These are phyloP conservation scores for Yamadazyma taylorii DNA, from an alignment of 1,139 yeast genomes.

Conservation along the genomic window DNA sequence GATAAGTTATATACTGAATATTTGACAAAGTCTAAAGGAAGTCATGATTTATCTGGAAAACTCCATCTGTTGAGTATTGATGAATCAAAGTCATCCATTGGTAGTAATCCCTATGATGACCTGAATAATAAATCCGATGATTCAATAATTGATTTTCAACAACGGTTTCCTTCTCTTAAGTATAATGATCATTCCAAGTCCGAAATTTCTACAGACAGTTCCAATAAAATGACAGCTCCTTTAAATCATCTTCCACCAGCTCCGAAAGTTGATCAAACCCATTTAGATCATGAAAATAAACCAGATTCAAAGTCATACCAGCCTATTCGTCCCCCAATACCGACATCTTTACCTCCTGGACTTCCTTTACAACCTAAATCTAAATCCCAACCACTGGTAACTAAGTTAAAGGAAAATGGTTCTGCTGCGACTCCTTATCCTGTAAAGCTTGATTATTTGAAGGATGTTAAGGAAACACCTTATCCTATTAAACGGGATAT, in stretches of 20 bases:
- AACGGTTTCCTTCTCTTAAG: constrained; percentile 16
- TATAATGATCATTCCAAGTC: constrained; percentile 1
- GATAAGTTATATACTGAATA: neutral
- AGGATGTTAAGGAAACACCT: constrained; percentile 24
- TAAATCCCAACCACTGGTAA: no score
- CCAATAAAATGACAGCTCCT: neutral
- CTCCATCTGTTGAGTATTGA: constrained; percentile 5
- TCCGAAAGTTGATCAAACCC: neutral
- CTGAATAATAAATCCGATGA: neutral
- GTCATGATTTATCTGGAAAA: constrained; percentile 5
- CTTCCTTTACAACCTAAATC: no score
- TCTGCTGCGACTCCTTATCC: constrained; percentile 17
- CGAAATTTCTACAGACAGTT: neutral
- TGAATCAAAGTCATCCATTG: constrained; percentile 6
- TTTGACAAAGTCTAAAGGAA: constrained; percentile 7
- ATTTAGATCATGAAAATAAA: no score
- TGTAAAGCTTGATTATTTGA: constrained; percentile 8
- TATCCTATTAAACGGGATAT: constrained; percentile 13
- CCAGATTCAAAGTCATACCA: constrained; percentile 4
- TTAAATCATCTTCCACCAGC: constrained; percentile 2
- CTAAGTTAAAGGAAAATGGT: neutral
- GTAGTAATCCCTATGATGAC: neutral
- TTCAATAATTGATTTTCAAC: constrained; percentile 9
- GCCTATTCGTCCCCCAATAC: constrained; percentile 19
- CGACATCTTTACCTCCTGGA: constrained; percentile 21